These are phyloP conservation scores for Tylopilus sp. DNA, from an alignment of 1,284 basidiomycete species.

Conservation along the genomic window DNA sequence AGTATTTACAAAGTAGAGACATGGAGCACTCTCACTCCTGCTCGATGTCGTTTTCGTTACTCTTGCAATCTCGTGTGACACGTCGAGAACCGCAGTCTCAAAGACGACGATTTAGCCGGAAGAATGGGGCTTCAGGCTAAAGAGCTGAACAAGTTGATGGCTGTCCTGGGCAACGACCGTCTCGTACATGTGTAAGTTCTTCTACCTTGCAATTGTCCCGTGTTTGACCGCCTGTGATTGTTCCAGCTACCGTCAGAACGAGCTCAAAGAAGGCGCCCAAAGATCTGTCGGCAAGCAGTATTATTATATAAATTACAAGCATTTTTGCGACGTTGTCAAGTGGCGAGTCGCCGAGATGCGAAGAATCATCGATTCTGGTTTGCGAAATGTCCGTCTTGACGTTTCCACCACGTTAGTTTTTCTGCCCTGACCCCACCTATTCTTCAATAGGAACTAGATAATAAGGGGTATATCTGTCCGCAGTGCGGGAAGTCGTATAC, in stretches of 20 bases:
- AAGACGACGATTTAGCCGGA: slow-evolving; percentile 88
- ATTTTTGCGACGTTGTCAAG: slow-evolving; percentile 74
- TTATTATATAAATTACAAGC: slow-evolving; percentile 95
- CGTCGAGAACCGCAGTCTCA: slow-evolving; percentile 56
- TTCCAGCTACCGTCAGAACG: slow-evolving; percentile 76
- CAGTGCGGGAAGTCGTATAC: slow-evolving; percentile 84
- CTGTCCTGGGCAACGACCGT: slow-evolving; percentile 80
- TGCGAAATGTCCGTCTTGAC: slow-evolving; percentile 65
- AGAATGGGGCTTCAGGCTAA: slow-evolving; percentile 87
- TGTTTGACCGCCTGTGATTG: slow-evolving; percentile 5
- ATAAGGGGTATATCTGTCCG: slow-evolving; percentile 94
- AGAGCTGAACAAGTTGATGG: slow-evolving; percentile 90
- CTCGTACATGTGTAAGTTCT: slow-evolving; percentile 77
- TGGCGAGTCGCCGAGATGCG: slow-evolving; percentile 97
- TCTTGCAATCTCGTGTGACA: slow-evolving; percentile 20
- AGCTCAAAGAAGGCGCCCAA: slow-evolving; percentile 64
- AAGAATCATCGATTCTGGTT: slow-evolving; percentile 78
- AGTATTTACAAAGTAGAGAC: slow-evolving; percentile 45
- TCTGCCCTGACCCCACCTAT: slow-evolving; percentile 3
- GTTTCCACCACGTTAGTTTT: slow-evolving; percentile 1
- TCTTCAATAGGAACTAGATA: slow-evolving; percentile 76
- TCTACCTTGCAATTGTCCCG: neutral
- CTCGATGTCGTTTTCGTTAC: slow-evolving; percentile 19
- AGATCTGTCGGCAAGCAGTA: slow-evolving; percentile 47
- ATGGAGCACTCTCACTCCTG: slow-evolving; percentile 14